Evolutionary conservation across 164 flowering plant species (phyloP).

Genomic region (Protea cynaroides): DNA sequence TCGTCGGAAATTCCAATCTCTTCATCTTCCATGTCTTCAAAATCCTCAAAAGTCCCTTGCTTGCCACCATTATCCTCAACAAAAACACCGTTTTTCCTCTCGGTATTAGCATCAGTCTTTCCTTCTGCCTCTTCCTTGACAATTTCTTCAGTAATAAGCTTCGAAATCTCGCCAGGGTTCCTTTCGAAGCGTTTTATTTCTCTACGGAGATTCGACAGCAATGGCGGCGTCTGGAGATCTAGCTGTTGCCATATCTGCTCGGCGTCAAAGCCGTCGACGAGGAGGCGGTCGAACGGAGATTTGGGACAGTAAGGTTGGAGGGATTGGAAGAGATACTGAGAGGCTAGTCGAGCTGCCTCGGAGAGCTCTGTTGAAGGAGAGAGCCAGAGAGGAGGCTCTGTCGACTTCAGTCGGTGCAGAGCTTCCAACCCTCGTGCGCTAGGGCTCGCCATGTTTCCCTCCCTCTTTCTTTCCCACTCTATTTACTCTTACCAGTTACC

Average conservation of each 20-base stretch:
- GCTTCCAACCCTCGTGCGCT: conserved; percentile 21
- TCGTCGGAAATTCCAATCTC: too few relatives aligned
- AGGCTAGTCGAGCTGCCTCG: conserved; percentile 43
- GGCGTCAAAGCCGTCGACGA: conserved; percentile 71
- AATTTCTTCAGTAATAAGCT: conserved; percentile 19
- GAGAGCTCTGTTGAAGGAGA: conserved; percentile 45
- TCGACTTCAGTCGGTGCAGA: conserved; percentile 34
- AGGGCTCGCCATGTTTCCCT: conserved; percentile 6
- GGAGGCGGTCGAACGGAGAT: conserved; percentile 55
- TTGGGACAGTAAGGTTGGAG: conserved; percentile 60
- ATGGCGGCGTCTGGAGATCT: conserved; percentile 60
- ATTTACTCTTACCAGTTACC: too few relatives aligned
- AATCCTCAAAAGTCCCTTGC: too few relatives aligned
- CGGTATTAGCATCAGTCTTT: conserved; percentile 8
- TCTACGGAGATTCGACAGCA: conserved; percentile 39
- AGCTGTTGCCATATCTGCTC: conserved; percentile 98
- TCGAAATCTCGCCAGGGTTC: conserved; percentile 42
- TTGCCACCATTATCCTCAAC: too few relatives aligned
- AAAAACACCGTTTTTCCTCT: neutral
- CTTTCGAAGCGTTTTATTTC: conserved; percentile 47
- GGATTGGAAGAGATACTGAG: conserved; percentile 42
- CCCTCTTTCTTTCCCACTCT: neutral
- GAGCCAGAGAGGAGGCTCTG: conserved; percentile 55
- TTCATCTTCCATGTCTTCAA: too few relatives aligned
- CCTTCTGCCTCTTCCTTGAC: neutral